These are phyloP conservation scores for Lentinula guzmanii DNA, from an alignment of 768 basidiomycete genomes.

Conservation along the genomic window DNA sequence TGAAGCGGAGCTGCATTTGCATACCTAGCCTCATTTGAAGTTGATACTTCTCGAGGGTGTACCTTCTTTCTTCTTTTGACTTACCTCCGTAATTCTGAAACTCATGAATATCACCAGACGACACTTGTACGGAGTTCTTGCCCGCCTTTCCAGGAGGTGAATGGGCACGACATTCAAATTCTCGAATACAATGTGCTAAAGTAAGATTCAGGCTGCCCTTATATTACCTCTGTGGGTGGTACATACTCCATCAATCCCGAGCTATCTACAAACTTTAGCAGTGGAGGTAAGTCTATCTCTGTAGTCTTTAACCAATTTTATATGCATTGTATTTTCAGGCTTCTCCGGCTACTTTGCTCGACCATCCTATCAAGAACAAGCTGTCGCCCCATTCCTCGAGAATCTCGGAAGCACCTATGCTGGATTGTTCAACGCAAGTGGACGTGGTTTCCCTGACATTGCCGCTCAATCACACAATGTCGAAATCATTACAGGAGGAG, in stretches of 20 bases:
- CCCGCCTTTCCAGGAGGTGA: constrained; percentile 26
- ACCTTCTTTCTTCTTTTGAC: neutral
- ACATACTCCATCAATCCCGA: constrained; percentile 24
- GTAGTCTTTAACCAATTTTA: neutral
- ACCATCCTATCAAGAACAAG: constrained; percentile 31
- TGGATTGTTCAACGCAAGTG: constrained; percentile 37
- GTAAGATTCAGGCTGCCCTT: constrained; percentile 18
- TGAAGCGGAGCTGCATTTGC: too few relatives aligned
- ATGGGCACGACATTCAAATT: neutral
- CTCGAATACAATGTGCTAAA: neutral
- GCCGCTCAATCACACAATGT: constrained; percentile 9
- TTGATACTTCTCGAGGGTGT: too few relatives aligned
- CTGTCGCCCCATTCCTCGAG: constrained; percentile 25
- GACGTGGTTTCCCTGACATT: constrained; percentile 11
- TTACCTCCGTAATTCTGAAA: neutral
- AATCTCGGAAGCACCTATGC: constrained; percentile 24
- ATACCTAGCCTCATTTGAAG: too few relatives aligned
- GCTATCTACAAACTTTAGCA: constrained; percentile 12
- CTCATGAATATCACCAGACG: constrained; percentile 13
- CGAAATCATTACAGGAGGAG: constrained; percentile 3
- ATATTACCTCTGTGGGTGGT: constrained; percentile 31
- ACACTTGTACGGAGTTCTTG: constrained; percentile 30
- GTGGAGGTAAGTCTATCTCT: neutral
- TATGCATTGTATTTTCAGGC: neutral
- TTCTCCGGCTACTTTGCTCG: constrained; percentile 16